A percentile compares a stretch with the other conserved stretches of the same genome.
These are phyloP conservation scores for Buddleja alternifolia DNA, from an alignment of 257 asterid species.

Conservation along the genomic window DNA sequence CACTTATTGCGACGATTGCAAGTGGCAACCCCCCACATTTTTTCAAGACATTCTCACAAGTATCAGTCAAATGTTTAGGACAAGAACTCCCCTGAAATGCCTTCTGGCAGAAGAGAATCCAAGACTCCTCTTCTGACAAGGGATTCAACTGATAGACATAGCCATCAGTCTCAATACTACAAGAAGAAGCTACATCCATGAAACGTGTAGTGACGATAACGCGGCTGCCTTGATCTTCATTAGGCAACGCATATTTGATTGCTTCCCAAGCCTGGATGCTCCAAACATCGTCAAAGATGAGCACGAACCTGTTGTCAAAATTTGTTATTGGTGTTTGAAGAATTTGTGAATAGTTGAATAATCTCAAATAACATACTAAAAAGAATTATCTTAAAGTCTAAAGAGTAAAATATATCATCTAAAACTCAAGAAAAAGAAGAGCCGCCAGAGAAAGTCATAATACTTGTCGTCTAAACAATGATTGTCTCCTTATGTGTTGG, in stretches of 20 bases:
- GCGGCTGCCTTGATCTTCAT: conserved; percentile 30
- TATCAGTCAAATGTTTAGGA: conserved; percentile 27
- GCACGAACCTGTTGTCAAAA: conserved; percentile 18
- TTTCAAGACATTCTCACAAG: conserved; percentile 26
- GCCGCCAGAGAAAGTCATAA: too few relatives aligned
- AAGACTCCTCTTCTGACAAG: conserved; percentile 16
- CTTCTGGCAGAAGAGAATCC: conserved; percentile 30
- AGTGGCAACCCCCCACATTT: conserved; percentile 42
- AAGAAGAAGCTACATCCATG: conserved; percentile 20
- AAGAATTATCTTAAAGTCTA: too few relatives aligned
- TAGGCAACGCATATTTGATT: conserved; percentile 33
- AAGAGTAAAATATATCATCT: too few relatives aligned
- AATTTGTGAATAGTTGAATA: too few relatives aligned
- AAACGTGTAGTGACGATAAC: conserved; percentile 36
- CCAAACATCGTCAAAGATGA: conserved; percentile 48
- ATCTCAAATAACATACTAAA: too few relatives aligned
- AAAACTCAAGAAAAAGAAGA: too few relatives aligned
- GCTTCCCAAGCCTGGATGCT: conserved; percentile 37
- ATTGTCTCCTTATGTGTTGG: too few relatives aligned
- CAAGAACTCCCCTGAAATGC: conserved; percentile 29
- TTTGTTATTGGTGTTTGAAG: too few relatives aligned
- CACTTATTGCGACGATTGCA: conserved; percentile 35
- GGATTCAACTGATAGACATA: conserved; percentile 13
- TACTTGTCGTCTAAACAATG: too few relatives aligned
- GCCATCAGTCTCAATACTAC: conserved; percentile 17